These are phyloP conservation scores for Rickenella mellea DNA, from an alignment of 768 basidiomycete genomes.

Conservation along the genomic window DNA sequence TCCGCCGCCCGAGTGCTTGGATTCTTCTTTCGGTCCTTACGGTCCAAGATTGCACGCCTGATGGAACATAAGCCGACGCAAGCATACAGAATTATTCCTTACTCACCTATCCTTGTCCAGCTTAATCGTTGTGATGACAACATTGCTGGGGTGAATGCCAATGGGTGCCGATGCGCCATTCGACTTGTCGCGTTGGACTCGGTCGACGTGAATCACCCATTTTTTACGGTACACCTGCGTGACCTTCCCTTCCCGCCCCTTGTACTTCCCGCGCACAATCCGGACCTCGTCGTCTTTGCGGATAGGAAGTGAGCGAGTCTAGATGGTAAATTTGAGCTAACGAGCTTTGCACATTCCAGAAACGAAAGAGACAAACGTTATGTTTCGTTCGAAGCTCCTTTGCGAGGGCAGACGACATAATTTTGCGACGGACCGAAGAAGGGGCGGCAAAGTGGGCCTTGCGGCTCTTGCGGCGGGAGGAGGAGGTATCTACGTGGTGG, in stretches of 20 bases:
- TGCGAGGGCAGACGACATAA: slow-evolving; percentile 93
- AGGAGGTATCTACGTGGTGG: slow-evolving; percentile 64
- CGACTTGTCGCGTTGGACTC: slow-evolving; percentile 94
- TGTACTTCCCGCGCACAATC: slow-evolving; percentile 96
- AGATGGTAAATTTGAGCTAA: neutral
- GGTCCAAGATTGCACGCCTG: slow-evolving; percentile 79
- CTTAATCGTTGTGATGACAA: slow-evolving; percentile 89
- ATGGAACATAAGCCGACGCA: neutral
- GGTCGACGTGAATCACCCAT: slow-evolving; percentile 98
- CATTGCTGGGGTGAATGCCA: slow-evolving; percentile 94
- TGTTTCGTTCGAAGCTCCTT: slow-evolving; percentile 92
- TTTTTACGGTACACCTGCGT: slow-evolving; percentile 98
- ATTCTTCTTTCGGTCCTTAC: slow-evolving; percentile 73
- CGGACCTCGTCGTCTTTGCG: slow-evolving; percentile 98
- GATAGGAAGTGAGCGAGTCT: slow-evolving; percentile 89
- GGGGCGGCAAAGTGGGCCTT: slow-evolving; percentile 97
- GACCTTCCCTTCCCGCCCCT: slow-evolving; percentile 97
- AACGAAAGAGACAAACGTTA: slow-evolving; percentile 49
- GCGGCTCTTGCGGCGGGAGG: slow-evolving; percentile 94
- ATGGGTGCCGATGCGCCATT: slow-evolving; percentile 92
- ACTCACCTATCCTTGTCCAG: slow-evolving; percentile 80
- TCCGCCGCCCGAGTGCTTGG: slow-evolving; percentile 45
- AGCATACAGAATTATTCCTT: neutral
- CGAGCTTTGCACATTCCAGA: neutral
- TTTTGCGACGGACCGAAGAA: slow-evolving; percentile 90